Evolutionary conservation across 1,284 basidiomycete genomes (phyloP), one percentile per base, ranked within the genome.

Genomic region (Cutaneotrichosporon sp.): DNA sequence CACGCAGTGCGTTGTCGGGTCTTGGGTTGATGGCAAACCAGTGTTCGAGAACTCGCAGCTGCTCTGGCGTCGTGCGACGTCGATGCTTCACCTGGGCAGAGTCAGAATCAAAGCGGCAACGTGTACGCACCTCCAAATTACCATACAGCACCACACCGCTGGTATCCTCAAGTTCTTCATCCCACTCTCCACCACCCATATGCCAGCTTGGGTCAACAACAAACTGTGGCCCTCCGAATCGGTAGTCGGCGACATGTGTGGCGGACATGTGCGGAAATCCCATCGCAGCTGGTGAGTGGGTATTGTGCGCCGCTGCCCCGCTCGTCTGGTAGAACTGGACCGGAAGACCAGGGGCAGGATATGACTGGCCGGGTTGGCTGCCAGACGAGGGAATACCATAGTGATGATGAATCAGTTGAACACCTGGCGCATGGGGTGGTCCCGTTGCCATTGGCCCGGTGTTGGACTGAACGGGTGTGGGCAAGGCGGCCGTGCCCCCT

Each of bases 21-120:
- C 96, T 94, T 42, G 88, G 88, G 74, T 91, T 88, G 60, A 80
- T 80, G 63, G 83, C 82, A 75, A 93, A 96, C 64, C 90, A 81
- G 55, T 81, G 79, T 74, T 96, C 91, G 60, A 97, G 83, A 51
- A 90, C 82, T 72, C 85, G 84, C 66, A 91, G 83, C 76, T 93
- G 90, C 33, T 83, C 79, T 34, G 83, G 82, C 18, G 88, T 87
- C 0, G 90, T 93, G 46, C 90, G 79, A 64, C 89, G 87, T 52
- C 90, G 80, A 66, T 92, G 90, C 78, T 92, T 92, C 76, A 92
- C 87, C 77, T 91, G 52, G 13, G 10, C 34, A 23, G 33, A 26
- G 37, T 35, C 20, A 46, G 44, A 18, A 18, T n/a, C n/a, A 18
- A 7, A 23, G 41, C 26, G 23, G n/a, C n/a, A n/a, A n/a, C n/a